phyloP scores from a whole-genome alignment of 2,329 filamentous ascomycete genomes.

The Exophiala xenobiotica region DNA sequence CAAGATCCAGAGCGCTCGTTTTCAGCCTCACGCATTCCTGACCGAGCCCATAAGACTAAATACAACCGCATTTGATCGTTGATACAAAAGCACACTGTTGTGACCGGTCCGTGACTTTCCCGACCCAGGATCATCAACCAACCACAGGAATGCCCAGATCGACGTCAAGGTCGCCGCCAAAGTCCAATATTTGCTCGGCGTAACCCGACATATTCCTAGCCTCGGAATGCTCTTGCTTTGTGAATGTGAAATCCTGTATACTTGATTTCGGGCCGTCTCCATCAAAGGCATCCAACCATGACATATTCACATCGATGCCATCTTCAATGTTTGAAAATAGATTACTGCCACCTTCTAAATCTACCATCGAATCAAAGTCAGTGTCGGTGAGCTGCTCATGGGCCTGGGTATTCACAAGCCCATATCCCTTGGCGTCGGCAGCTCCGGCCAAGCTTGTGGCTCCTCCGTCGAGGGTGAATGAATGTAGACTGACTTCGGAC shows the following conservation, averaged over 20 bases:
- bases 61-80: not conserved
- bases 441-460: conserved; percentile 16
- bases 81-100: too few relatives aligned
- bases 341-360: conserved; percentile 41
- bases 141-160: not conserved
- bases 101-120: too few relatives aligned
- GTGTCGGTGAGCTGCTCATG: conserved; percentile 37
- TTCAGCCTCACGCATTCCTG: too few relatives aligned
- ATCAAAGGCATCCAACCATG: conserved; percentile 28
- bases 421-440: conserved; percentile 5
- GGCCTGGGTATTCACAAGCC: not conserved
- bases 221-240: conserved; percentile 7
- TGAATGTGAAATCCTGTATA: conserved; percentile 8
- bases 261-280: conserved; percentile 10
- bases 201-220: conserved; percentile 8
- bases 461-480: conserved; percentile 19
- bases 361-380: conserved; percentile 48
- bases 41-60: too few relatives aligned
- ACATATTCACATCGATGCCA: conserved; percentile 23
- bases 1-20: too few relatives aligned
- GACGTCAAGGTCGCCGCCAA: conserved; percentile 13
- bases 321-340: conserved; percentile 18
- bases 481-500: conserved; percentile 19
- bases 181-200: conserved; percentile 15
- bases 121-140: too few relatives aligned